phyloP scores from a whole-genome alignment of 2,329 filamentous ascomycete species.

The Fusarium sp. region DNA sequence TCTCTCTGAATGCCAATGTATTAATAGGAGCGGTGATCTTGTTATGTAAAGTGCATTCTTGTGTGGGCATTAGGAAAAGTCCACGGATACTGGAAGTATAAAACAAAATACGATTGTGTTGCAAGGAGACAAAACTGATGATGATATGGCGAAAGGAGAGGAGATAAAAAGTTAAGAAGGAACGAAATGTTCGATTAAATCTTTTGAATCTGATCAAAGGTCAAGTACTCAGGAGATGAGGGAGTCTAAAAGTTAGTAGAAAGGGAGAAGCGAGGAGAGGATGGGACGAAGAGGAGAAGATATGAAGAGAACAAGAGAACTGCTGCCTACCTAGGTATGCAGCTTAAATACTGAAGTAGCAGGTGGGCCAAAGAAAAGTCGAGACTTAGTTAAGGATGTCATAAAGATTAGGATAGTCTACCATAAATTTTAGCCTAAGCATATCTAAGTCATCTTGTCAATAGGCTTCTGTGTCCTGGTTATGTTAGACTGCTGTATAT shows the following conservation, averaged over 20 bases:
- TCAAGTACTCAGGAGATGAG: not conserved
- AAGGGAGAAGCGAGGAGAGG: not conserved
- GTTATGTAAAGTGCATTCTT: not conserved
- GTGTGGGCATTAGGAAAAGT: not conserved
- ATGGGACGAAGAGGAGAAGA: not conserved
- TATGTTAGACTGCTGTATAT: no score
- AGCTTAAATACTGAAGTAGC: not conserved
- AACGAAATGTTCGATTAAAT: not conserved
- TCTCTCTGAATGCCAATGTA: not conserved
- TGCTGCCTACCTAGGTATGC: not conserved
- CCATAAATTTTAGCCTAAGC: no score
- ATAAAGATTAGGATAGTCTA: no score
- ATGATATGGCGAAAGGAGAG: not conserved
- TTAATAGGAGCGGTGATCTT: not conserved
- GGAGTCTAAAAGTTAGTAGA: not conserved
- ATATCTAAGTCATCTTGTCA: no score
- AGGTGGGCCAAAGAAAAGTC: no score
- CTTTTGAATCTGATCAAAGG: not conserved
- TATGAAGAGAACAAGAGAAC: not conserved
- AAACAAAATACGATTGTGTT: not conserved
- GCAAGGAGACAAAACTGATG: not conserved
- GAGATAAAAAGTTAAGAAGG: not conserved
- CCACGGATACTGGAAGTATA: not conserved
- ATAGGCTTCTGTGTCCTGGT: no score
- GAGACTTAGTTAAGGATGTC: no score